Evolutionary conservation across 2,329 filamentous ascomycete species (phyloP), one percentile per base, ranked within the genome.

Genomic region (Aspergillus brasiliensis): DNA sequence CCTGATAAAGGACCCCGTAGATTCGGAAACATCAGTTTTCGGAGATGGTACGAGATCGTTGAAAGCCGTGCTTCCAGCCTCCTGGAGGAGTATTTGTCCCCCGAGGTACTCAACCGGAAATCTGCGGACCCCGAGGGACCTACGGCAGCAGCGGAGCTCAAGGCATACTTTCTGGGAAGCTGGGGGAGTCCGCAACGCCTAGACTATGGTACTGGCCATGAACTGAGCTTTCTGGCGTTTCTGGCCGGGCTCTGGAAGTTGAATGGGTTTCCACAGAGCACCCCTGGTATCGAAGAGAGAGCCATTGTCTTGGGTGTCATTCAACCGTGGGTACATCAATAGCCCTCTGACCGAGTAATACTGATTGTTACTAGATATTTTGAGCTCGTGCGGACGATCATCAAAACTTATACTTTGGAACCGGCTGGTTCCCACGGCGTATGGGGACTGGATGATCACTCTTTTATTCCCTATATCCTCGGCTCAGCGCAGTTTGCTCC

Each of bases 381-480:
- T n/a, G 80, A 82, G 31, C 88, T 98, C 2, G 82, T 97, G 48
- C 88, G 95, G 40, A 87, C 85, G 44, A 83, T 99, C 8, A 97
- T 99, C 68, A 81, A 91, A 53, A 94, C 88, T 2, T 99, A 98
- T 74, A 97, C 89, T 0, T 85, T 99, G 19, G 95, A 99, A 73
- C 95, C 95, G 3, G 95, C 95, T 5, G 95, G 95, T 2, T 96
- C 94, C 1, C 95, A 98, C 73, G 95, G 95, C 3, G 95, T 99
- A 19, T 99, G 95, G 95, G 95, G 95, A 19, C 83, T 99, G n/a
- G 95, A 99, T 73, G 95, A 99, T 75, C 94, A 99, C 77, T 93
- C 88, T 8, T 98, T 99, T 74, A 77, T 95, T 25, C 91, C 95
- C 0, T 99, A 98, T 75, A 91, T 99, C 58, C 93, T 98, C 65